These are phyloP conservation scores for Eucalyptus curtisii DNA, from an alignment of 345 rosid species.

Conservation along the genomic window DNA sequence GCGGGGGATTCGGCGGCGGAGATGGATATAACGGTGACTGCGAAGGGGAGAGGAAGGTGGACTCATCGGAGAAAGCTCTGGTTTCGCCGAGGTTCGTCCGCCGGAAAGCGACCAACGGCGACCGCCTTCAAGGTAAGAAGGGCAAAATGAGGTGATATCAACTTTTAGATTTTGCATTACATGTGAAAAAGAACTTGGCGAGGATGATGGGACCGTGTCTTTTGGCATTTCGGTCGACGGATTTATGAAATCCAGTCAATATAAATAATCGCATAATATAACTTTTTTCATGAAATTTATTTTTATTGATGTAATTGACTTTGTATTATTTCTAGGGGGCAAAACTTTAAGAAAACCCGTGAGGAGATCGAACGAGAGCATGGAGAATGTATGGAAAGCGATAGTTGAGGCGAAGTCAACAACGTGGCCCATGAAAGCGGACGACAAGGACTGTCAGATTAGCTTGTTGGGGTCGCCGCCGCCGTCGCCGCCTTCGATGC, in stretches of 20 bases:
- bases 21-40: background rate
- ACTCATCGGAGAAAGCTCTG: constrained; percentile 26
- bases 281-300: constrained; percentile 19
- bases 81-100: constrained; percentile 27
- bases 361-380: constrained; percentile 23
- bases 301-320: no score
- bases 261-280: background rate
- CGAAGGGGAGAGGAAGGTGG: background rate
- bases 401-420: constrained; percentile 28
- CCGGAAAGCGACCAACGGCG: constrained; percentile 9
- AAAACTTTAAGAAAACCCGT: background rate
- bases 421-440: constrained; percentile 16
- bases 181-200: no score
- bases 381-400: constrained; percentile 63
- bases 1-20: background rate
- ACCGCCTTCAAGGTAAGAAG: background rate
- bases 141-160: background rate
- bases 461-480: background rate
- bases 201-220: background rate
- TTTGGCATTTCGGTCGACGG: background rate
- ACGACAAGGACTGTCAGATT: background rate
- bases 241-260: background rate
- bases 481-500: background rate
- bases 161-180: background rate
- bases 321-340: background rate